phyloP scores from a whole-genome alignment of 345 rosid species.

The Euphorbia tirucalli region DNA sequence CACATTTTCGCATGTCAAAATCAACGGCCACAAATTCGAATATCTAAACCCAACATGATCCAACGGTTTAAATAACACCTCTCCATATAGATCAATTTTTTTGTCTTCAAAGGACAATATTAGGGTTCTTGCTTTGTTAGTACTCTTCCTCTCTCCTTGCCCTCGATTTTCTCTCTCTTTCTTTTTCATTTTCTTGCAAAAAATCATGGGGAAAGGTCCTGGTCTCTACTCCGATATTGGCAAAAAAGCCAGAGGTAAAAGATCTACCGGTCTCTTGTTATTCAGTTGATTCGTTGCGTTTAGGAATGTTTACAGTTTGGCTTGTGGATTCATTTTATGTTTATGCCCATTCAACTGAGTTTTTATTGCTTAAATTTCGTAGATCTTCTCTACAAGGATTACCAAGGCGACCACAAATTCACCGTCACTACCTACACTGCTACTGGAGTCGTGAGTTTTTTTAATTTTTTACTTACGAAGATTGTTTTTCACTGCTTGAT shows the following conservation, averaged over 20 bases:
- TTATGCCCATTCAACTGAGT: background rate
- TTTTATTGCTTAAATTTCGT: background rate
- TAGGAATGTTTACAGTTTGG: background rate
- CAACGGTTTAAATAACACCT: constrained; percentile 24
- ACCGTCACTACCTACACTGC: constrained; percentile 72
- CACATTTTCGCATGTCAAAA: background rate
- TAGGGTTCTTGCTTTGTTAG: background rate
- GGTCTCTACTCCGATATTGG: constrained; percentile 92
- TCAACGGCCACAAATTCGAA: constrained; percentile 23
- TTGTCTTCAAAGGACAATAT: background rate
- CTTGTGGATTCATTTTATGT: background rate
- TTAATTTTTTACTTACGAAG: background rate
- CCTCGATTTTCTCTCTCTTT: background rate
- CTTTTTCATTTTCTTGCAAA: constrained; percentile 9
- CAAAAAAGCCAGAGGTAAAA: constrained; percentile 94
- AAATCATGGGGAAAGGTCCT: constrained; percentile 86
- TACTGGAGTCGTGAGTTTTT: constrained; percentile 66
- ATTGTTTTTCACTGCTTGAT: background rate
- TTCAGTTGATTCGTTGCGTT: background rate
- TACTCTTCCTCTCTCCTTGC: background rate
- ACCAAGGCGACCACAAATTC: constrained; percentile 89
- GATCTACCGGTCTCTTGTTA: background rate
- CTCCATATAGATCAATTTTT: background rate
- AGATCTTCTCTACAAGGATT: constrained; percentile 93
- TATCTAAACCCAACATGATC: constrained; percentile 16